These are phyloP conservation scores for Trichothecium sympodiale DNA, from an alignment of 2,329 filamentous ascomycete genomes.

Conservation along the genomic window DNA sequence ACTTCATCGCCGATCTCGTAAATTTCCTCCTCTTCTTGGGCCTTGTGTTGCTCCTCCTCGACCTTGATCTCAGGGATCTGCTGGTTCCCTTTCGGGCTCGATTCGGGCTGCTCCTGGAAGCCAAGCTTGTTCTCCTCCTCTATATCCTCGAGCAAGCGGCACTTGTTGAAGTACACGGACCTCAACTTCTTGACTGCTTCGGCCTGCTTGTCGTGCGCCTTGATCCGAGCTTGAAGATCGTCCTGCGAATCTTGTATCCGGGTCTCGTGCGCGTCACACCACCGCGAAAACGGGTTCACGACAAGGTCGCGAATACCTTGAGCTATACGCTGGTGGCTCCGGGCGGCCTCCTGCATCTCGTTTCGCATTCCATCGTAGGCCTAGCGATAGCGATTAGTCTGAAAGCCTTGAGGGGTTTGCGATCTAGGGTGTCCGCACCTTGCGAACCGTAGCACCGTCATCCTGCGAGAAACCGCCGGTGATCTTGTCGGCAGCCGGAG, in stretches of 20 bases:
- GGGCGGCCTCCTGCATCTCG: conserved; percentile 85
- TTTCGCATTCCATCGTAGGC: conserved; percentile 87
- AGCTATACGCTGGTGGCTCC: conserved; percentile 89
- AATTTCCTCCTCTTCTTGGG: conserved; percentile 61
- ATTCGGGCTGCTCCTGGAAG: conserved; percentile 70
- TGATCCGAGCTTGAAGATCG: conserved; percentile 81
- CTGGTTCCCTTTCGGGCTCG: conserved; percentile 49
- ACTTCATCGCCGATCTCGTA: conserved; percentile 85
- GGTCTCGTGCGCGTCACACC: conserved; percentile 90
- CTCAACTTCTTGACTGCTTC: conserved; percentile 86
- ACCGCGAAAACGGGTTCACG: conserved; percentile 84
- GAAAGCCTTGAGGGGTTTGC: conserved; percentile 3
- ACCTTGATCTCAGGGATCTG: conserved; percentile 81
- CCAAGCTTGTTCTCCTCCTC: conserved; percentile 98
- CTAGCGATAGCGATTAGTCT: conserved; percentile 30
- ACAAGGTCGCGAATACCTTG: conserved; percentile 94
- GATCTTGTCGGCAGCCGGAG: conserved; percentile 70
- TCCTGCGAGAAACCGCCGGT: conserved; percentile 77
- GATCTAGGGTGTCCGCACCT: conserved; percentile 45
- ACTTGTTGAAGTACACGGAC: conserved; percentile 98
- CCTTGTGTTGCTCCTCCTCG: conserved; percentile 36
- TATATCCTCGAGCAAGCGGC: conserved; percentile 85
- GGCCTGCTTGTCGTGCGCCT: conserved; percentile 83
- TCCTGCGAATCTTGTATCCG: conserved; percentile 92
- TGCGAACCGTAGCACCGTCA: conserved; percentile 90